Percentiles rank a stretch among this genome's conserved stretches.
Conservation (phyloP, 2,329 filamentous ascomycete genomes). For the Aureobasidium sp. region DNA sequence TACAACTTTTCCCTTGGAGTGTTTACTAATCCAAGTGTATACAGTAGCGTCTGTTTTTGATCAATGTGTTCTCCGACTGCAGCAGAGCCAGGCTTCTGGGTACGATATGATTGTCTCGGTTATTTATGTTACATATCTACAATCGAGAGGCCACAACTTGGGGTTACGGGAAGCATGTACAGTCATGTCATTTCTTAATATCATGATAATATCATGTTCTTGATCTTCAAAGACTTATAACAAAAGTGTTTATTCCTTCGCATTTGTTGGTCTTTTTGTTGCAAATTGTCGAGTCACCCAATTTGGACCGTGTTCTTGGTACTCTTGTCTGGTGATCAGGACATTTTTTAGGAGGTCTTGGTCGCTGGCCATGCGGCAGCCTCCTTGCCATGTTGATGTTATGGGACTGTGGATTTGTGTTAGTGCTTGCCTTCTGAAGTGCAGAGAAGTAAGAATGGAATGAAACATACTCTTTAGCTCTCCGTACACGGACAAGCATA, state of each 20-base stretch:
- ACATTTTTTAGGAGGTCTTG: conserved; percentile 56
- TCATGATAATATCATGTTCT: background rate
- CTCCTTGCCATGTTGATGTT: conserved; percentile 77
- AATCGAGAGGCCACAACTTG: too few species aligned
- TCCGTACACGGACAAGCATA: conserved; percentile 67
- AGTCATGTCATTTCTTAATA: too few species aligned
- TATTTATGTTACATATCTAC: too few species aligned
- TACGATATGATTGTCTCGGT: too few species aligned
- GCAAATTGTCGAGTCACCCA: conserved; percentile 30
- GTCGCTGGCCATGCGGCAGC: conserved; percentile 67
- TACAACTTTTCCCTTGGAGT: too few species aligned
- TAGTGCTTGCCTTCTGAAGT: background rate
- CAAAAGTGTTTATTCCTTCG: background rate
- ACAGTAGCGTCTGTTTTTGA: too few species aligned
- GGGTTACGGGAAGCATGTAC: too few species aligned
- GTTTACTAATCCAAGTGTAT: too few species aligned
- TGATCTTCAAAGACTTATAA: background rate
- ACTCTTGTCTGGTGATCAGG: conserved; percentile 80
- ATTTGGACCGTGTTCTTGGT: conserved; percentile 69
- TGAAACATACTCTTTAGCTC: conserved; percentile 48
- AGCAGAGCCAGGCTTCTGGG: too few species aligned
- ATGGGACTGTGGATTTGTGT: conserved; percentile 45
- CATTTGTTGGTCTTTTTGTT: background rate
- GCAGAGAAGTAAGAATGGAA: background rate
- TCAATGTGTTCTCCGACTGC: too few species aligned